A percentile compares a stretch with the other conserved stretches of the same genome.
Evolutionary conservation across 768 basidiomycete genomes (phyloP).

Genomic region (Tulasnella sp.): DNA sequence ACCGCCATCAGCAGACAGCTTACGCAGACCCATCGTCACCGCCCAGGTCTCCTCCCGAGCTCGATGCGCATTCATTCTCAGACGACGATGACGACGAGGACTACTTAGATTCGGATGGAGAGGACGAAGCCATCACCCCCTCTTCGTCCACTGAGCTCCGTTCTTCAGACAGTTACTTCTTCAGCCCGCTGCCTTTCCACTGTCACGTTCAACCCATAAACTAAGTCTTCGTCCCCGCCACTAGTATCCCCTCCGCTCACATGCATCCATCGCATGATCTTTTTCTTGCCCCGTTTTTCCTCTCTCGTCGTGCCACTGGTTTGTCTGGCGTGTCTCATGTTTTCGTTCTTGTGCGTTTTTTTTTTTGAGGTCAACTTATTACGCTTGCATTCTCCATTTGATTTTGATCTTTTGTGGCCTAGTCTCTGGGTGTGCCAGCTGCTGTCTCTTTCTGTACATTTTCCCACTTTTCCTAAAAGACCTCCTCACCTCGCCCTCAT

Average conservation of each 20-base stretch:
- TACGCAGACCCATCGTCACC: neutral
- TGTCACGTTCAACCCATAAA: slow-evolving; percentile 1
- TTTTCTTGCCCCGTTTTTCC: neutral
- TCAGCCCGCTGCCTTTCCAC: neutral
- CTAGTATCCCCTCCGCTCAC: neutral
- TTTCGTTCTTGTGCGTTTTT: neutral
- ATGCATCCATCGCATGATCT: neutral
- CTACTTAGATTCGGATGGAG: neutral
- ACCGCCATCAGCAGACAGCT: neutral
- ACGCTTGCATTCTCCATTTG: neutral
- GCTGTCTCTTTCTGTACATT: neutral
- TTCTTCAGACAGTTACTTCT: slow-evolving; percentile 10
- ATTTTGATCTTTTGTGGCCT: neutral
- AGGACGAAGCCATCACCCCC: slow-evolving; percentile 6
- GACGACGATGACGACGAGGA: slow-evolving; percentile 16
- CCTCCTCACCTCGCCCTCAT: neutral
- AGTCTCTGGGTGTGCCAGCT: neutral
- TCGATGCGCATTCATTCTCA: slow-evolving; percentile 8
- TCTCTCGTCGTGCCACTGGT: neutral
- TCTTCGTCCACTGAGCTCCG: slow-evolving; percentile 8
- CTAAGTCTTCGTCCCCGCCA: neutral
- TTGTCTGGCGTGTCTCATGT: neutral
- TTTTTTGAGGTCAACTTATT: neutral
- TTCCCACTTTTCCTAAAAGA: neutral
- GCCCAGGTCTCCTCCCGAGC: slow-evolving; percentile 15